A percentile compares a stretch with the other conserved stretches of the same genome.
These are phyloP conservation scores for Jatropha podagrica DNA, from an alignment of 441 rosid genomes.

Conservation along the genomic window DNA sequence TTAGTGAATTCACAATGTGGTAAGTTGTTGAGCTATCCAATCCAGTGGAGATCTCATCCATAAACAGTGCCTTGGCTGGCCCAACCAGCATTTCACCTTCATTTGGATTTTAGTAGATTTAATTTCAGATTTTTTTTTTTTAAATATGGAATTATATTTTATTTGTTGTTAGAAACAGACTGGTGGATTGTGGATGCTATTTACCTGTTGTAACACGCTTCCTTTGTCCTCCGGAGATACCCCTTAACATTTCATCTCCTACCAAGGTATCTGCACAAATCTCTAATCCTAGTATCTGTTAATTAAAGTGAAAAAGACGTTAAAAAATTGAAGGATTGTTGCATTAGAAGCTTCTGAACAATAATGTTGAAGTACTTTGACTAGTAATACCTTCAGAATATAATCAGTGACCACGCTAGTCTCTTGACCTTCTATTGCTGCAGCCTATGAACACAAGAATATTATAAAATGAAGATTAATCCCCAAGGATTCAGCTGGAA, in stretches of 20 bases:
- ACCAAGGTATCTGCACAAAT: slow-evolving; percentile 73
- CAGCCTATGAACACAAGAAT: slow-evolving; percentile 22
- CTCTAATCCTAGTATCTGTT: slow-evolving; percentile 71
- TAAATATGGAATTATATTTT: background rate
- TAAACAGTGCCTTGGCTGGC: slow-evolving; percentile 53
- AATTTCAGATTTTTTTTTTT: background rate
- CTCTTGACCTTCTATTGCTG: slow-evolving; percentile 49
- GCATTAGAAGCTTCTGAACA: background rate
- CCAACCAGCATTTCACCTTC: slow-evolving; percentile 80
- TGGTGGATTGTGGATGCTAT: background rate
- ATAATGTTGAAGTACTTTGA: too few relatives aligned
- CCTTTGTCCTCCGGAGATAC: slow-evolving; percentile 79
- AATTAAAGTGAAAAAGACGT: background rate
- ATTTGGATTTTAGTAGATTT: background rate
- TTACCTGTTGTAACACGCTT: slow-evolving; percentile 76
- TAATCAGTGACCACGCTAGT: slow-evolving; percentile 63
- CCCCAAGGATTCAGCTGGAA: background rate
- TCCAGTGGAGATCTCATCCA: slow-evolving; percentile 81
- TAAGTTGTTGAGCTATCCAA: slow-evolving; percentile 69
- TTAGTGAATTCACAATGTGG: slow-evolving; percentile 60
- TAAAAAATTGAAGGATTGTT: background rate
- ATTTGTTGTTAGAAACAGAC: background rate
- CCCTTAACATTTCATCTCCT: slow-evolving; percentile 75
- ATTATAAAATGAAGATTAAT: background rate
- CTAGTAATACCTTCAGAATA: slow-evolving; percentile 36